A percentile compares a stretch with the other conserved stretches of the same genome.
These are phyloP conservation scores for Aureobasidium melanogenum DNA, from an alignment of 2,329 filamentous ascomycete species.

Conservation along the genomic window DNA sequence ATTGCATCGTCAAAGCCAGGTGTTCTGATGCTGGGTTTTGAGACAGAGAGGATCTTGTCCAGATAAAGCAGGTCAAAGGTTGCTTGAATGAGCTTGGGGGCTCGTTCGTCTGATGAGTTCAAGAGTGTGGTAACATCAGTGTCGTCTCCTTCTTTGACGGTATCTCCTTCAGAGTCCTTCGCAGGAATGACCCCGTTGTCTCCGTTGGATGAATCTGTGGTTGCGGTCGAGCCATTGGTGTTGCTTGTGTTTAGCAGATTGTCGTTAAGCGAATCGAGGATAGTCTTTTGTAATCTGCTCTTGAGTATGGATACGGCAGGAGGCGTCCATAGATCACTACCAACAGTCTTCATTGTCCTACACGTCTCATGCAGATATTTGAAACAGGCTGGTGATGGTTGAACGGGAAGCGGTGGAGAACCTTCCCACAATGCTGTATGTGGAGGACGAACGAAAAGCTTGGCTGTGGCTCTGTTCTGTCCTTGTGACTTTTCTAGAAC, in stretches of 20 bases:
- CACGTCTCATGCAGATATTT: slow-evolving; percentile 59
- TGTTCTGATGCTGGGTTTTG: background rate
- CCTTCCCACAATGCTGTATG: slow-evolving; percentile 74
- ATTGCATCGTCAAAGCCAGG: slow-evolving; percentile 11
- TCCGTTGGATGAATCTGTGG: slow-evolving; percentile 5
- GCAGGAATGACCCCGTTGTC: background rate
- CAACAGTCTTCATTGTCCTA: slow-evolving; percentile 58
- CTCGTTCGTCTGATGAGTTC: slow-evolving; percentile 14
- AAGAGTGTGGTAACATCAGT: background rate
- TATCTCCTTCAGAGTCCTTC: slow-evolving; percentile 9
- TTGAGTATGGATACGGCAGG: slow-evolving; percentile 58
- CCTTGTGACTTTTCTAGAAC: slow-evolving; percentile 31
- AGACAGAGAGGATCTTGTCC: slow-evolving; percentile 19
- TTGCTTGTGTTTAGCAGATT: background rate
- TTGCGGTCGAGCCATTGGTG: background rate
- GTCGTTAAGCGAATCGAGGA: slow-evolving; percentile 40
- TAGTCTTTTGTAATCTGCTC: slow-evolving; percentile 39
- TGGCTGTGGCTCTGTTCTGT: background rate
- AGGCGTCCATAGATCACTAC: slow-evolving; percentile 74
- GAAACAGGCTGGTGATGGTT: slow-evolving; percentile 69
- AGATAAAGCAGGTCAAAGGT: slow-evolving; percentile 38
- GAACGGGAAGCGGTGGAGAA: slow-evolving; percentile 61
- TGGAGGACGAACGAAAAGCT: slow-evolving; percentile 33
- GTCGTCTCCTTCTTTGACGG: slow-evolving; percentile 13
- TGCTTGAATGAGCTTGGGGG: slow-evolving; percentile 28